phyloP scores from a whole-genome alignment of 345 rosid species.

The Erysimum cheiranthoides region DNA sequence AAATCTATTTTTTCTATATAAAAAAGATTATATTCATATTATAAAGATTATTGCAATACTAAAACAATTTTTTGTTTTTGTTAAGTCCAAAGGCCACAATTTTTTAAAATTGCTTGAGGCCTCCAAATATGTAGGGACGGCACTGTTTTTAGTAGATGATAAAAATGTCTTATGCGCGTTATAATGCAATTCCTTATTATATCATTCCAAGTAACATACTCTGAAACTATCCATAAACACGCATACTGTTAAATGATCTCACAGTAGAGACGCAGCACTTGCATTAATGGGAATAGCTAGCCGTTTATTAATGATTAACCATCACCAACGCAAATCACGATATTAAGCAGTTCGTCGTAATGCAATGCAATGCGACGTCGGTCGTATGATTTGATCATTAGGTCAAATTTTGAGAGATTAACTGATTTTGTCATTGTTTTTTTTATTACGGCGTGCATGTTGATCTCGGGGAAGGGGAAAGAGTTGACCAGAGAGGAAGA shows the following conservation, averaged over 20 bases:
- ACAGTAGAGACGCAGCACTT: not conserved
- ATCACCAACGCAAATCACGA: constrained; percentile 8
- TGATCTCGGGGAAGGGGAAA: not conserved
- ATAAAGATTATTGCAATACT: no score
- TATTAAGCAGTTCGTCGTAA: constrained; percentile 1
- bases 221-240: not conserved
- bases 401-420: not conserved
- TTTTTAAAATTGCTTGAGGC: no score
- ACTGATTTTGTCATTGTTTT: not conserved
- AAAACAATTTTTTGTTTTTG: no score
- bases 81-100: no score
- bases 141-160: not conserved
- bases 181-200: not conserved
- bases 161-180: constrained; percentile 3
- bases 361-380: not conserved
- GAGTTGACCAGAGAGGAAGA: constrained; percentile 25
- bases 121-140: no score
- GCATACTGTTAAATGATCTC: not conserved
- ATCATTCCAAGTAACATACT: not conserved
- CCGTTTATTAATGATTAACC: not conserved
- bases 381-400: not conserved
- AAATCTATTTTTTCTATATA: no score
- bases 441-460: not conserved
- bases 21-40: no score
- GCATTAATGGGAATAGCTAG: not conserved